phyloP scores from a whole-genome alignment of 768 basidiomycete genomes.

The Trichaptum fuscoviolaceum region DNA sequence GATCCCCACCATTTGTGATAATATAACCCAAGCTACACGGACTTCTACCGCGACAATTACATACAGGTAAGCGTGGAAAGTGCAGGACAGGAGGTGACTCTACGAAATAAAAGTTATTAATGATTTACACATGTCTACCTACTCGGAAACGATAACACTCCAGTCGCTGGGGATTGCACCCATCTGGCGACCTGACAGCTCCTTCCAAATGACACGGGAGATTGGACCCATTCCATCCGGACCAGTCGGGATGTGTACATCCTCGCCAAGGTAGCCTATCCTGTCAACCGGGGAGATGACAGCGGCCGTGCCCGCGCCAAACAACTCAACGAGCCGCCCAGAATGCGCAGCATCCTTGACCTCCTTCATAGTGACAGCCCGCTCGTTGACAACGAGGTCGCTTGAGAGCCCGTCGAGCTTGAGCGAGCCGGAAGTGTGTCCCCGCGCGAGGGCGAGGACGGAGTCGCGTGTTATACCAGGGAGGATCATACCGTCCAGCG shows the following conservation, averaged over 20 bases:
- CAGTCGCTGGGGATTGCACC: constrained; percentile 75
- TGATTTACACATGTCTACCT: neutral
- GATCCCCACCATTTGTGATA: neutral
- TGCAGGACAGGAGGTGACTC: neutral
- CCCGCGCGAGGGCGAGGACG: constrained; percentile 42
- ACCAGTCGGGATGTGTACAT: constrained; percentile 51
- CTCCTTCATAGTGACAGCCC: constrained; percentile 72
- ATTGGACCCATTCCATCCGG: constrained; percentile 72
- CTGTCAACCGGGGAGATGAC: constrained; percentile 43
- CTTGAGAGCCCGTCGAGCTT: constrained; percentile 47
- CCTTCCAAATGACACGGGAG: constrained; percentile 42
- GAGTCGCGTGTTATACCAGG: constrained; percentile 66
- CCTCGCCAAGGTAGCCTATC: constrained; percentile 55
- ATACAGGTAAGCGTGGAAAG: neutral
- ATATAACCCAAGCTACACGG: neutral
- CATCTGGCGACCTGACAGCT: constrained; percentile 62
- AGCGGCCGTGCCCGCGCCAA: constrained; percentile 52
- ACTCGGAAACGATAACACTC: constrained; percentile 51
- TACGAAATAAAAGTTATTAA: neutral
- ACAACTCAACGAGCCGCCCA: constrained; percentile 45
- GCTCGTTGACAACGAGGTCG: constrained; percentile 57
- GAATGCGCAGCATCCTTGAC: constrained; percentile 43
- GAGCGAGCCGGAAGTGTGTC: constrained; percentile 46
- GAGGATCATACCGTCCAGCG: constrained; percentile 59
- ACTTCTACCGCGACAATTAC: neutral